phyloP scores from a whole-genome alignment of 2,329 filamentous ascomycete species.

The Fusarium liriodendri region DNA sequence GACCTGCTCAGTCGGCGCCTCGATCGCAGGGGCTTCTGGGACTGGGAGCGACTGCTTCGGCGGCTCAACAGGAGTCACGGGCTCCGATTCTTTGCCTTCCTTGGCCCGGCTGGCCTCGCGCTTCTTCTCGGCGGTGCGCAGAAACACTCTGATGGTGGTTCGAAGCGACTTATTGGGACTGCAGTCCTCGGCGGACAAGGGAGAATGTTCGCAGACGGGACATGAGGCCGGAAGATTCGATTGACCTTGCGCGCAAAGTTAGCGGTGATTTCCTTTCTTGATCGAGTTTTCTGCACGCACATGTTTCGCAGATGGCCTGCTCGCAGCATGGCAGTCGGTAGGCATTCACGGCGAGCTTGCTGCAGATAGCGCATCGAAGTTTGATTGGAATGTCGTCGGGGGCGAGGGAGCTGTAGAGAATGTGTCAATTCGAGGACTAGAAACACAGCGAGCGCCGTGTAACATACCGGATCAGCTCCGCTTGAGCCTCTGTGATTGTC shows the following conservation, averaged over 20 bases:
- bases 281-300: slow-evolving; percentile 57
- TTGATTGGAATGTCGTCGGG: slow-evolving; percentile 94
- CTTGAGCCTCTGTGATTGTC: slow-evolving; percentile 61
- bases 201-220: slow-evolving; percentile 92
- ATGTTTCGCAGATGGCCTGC: slow-evolving; percentile 90
- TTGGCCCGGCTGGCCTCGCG: slow-evolving; percentile 73
- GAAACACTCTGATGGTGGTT: slow-evolving; percentile 90
- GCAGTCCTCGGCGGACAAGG: slow-evolving; percentile 87
- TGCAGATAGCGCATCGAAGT: slow-evolving; percentile 93
- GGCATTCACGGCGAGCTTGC: slow-evolving; percentile 88
- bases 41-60: slow-evolving; percentile 48
- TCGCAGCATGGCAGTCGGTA: slow-evolving; percentile 95
- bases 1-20: slow-evolving; percentile 32
- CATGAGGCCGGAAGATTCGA: slow-evolving; percentile 81
- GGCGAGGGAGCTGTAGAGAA: slow-evolving; percentile 73
- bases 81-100: slow-evolving; percentile 55
- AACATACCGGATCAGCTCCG: slow-evolving; percentile 67
- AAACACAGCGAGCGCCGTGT: slow-evolving; percentile 2
- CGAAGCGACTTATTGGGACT: slow-evolving; percentile 91
- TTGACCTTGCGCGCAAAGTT: slow-evolving; percentile 68
- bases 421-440: slow-evolving; percentile 16
- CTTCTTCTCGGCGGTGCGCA: slow-evolving; percentile 93
- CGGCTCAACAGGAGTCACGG: slow-evolving; percentile 56
- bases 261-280: neutral
- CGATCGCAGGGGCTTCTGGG: slow-evolving; percentile 31